A percentile compares a stretch with the other conserved stretches of the same genome.
phyloP scores from a whole-genome alignment of 139 green algal genomes.

The Coccomyxa sp. region DNA sequence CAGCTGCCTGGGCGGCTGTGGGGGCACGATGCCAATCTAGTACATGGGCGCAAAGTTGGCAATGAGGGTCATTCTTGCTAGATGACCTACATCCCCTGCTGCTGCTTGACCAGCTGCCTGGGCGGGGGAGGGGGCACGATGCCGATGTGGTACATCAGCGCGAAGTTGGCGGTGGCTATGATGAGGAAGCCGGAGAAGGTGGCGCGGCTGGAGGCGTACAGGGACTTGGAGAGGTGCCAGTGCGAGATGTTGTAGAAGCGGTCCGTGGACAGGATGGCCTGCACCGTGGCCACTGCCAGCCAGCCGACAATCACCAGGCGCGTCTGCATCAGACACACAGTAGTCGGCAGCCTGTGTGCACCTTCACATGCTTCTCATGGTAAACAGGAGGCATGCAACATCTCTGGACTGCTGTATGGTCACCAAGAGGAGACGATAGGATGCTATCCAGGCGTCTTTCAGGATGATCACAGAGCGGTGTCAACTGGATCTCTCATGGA shows the following conservation, averaged over 20 bases:
- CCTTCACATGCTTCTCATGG: not conserved
- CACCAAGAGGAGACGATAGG: too few relatives aligned
- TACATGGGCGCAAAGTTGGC: too few relatives aligned
- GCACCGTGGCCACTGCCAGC: conserved; percentile 5
- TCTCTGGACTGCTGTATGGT: too few relatives aligned
- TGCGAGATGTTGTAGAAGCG: conserved; percentile 16
- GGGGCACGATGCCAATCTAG: too few relatives aligned
- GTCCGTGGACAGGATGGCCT: conserved; percentile 7
- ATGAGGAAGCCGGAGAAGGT: conserved; percentile 8
- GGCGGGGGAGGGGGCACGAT: not conserved
- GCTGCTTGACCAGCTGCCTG: too few relatives aligned
- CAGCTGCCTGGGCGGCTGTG: too few relatives aligned
- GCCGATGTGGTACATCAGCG: conserved; percentile 9
- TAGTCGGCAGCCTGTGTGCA: not conserved
- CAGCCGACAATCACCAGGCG: conserved; percentile 13
- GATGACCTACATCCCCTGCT: too few relatives aligned
- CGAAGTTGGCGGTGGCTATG: conserved; percentile 6
- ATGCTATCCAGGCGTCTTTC: too few relatives aligned
- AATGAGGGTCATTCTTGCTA: too few relatives aligned
- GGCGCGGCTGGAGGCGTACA: not conserved
- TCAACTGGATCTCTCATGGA: too few relatives aligned
- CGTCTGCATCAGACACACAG: conserved; percentile 9
- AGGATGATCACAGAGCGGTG: too few relatives aligned
- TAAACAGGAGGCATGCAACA: too few relatives aligned
- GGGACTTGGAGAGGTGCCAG: not conserved